A percentile compares a stretch with the other conserved stretches of the same genome.
These are phyloP conservation scores for Alternaria angustiovoidea DNA, from an alignment of 2,329 filamentous ascomycete species.

Conservation along the genomic window DNA sequence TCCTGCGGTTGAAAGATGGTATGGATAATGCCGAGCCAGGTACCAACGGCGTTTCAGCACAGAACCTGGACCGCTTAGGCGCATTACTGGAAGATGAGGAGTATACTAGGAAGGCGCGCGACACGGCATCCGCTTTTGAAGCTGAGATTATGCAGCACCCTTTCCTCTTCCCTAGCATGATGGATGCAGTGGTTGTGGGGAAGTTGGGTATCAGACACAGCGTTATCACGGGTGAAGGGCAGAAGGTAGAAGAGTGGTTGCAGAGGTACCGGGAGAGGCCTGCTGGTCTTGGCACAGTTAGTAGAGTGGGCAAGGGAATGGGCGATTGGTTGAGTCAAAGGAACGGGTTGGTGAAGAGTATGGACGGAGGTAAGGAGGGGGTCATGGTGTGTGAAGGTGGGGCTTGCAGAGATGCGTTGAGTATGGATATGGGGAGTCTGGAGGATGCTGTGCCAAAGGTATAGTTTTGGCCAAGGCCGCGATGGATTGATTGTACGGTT, in stretches of 20 bases:
- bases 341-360: constrained; percentile 56
- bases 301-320: constrained; percentile 44
- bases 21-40: constrained; percentile 94
- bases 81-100: constrained; percentile 71
- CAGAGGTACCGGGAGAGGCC: constrained; percentile 53
- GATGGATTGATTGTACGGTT: not conserved
- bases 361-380: constrained; percentile 50
- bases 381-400: constrained; percentile 51
- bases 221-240: constrained; percentile 62
- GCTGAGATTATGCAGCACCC: constrained; percentile 92
- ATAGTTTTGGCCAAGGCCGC: not conserved
- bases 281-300: constrained; percentile 40
- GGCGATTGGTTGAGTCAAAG: constrained; percentile 61
- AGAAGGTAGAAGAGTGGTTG: constrained; percentile 53
- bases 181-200: constrained; percentile 77
- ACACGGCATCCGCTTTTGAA: constrained; percentile 85
- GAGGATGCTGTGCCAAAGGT: constrained; percentile 28
- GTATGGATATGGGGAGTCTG: constrained; percentile 42
- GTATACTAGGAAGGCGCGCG: constrained; percentile 71
- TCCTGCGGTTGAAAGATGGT: constrained; percentile 90
- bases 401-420: constrained; percentile 55
- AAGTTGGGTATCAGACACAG: constrained; percentile 72
- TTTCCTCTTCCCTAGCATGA: constrained; percentile 84
- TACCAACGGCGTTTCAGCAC: constrained; percentile 85
- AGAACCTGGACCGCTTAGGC: constrained; percentile 84